Percentiles rank a stretch among this genome's conserved stretches.
These are phyloP conservation scores for Ceratobasidium papillatum DNA, from an alignment of 1,284 basidiomycete species.

Conservation along the genomic window DNA sequence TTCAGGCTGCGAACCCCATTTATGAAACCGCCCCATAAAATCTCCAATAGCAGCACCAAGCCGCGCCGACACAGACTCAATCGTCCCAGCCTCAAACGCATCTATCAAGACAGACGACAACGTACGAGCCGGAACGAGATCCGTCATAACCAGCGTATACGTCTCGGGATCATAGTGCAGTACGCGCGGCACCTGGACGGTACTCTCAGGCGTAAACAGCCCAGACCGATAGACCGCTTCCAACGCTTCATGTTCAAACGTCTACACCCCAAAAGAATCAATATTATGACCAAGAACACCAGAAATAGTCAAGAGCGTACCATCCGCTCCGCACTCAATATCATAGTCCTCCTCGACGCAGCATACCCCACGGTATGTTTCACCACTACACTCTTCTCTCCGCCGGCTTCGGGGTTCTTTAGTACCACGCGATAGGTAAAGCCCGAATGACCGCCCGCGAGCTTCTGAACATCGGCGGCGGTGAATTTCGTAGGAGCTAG, in stretches of 20 bases:
- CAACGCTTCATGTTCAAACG: constrained; percentile 21
- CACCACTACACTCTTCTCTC: constrained; percentile 14
- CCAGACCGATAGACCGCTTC: neutral
- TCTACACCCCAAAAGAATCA: neutral
- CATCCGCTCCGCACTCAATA: neutral
- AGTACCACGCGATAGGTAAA: constrained; percentile 20
- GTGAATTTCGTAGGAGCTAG: neutral
- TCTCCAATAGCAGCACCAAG: constrained; percentile 9
- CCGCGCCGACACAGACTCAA: neutral
- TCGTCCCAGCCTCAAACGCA: neutral
- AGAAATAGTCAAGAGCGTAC: neutral
- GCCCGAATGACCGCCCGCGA: neutral
- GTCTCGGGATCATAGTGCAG: constrained; percentile 2
- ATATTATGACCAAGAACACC: neutral
- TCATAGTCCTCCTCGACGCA: neutral
- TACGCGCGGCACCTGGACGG: constrained; percentile 7
- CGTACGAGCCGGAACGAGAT: neutral
- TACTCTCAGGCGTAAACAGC: neutral
- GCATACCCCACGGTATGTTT: constrained; percentile 10
- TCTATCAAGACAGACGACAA: constrained; percentile 1
- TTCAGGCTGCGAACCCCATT: neutral
- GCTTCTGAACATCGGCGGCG: neutral
- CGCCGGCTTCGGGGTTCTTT: neutral
- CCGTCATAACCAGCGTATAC: constrained; percentile 17
- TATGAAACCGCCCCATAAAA: constrained; percentile 35